Conservation (phyloP, 257 asterid genomes). For the Schizonepeta tenuifolia region DNA sequence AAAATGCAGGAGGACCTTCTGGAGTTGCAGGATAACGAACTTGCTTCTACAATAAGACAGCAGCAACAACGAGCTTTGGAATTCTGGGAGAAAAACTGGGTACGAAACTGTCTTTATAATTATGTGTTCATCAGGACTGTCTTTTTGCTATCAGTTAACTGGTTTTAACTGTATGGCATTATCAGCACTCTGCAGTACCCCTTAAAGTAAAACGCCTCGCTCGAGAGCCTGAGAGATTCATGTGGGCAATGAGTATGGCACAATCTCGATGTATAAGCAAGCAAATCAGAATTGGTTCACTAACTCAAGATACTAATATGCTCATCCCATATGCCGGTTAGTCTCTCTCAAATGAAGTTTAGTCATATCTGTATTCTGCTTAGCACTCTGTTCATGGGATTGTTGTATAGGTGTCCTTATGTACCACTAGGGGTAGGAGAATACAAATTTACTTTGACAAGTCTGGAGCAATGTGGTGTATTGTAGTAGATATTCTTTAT, state of each 20-base stretch:
- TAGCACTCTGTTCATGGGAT: slow-evolving; percentile 13
- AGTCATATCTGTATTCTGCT: slow-evolving; percentile 6
- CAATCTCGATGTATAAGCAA: slow-evolving; percentile 80
- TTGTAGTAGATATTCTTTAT: slow-evolving; percentile 18
- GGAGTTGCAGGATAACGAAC: slow-evolving; percentile 89
- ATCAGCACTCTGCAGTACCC: slow-evolving; percentile 90
- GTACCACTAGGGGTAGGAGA: neutral
- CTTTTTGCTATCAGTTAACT: slow-evolving; percentile 26
- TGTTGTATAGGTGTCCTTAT: slow-evolving; percentile 1
- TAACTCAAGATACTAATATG: slow-evolving; percentile 87
- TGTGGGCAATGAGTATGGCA: slow-evolving; percentile 92
- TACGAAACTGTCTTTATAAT: slow-evolving; percentile 40
- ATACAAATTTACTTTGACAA: neutral
- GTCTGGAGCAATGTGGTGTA: neutral
- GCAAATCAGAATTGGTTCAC: slow-evolving; percentile 88
- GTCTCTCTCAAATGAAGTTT: slow-evolving; percentile 37
- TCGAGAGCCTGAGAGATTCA: slow-evolving; percentile 84
- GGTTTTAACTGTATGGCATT: slow-evolving; percentile 32
- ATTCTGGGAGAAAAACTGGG: slow-evolving; percentile 98
- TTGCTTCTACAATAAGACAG: slow-evolving; percentile 73
- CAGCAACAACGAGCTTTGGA: slow-evolving; percentile 78
- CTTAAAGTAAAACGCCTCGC: slow-evolving; percentile 93
- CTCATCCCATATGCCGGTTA: slow-evolving; percentile 96
- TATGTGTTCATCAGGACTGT: slow-evolving; percentile 10
- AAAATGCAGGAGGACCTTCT: slow-evolving; percentile 78